phyloP scores from a whole-genome alignment of 306 rosid genomes.

The Herpetospermum pedunculosum region DNA sequence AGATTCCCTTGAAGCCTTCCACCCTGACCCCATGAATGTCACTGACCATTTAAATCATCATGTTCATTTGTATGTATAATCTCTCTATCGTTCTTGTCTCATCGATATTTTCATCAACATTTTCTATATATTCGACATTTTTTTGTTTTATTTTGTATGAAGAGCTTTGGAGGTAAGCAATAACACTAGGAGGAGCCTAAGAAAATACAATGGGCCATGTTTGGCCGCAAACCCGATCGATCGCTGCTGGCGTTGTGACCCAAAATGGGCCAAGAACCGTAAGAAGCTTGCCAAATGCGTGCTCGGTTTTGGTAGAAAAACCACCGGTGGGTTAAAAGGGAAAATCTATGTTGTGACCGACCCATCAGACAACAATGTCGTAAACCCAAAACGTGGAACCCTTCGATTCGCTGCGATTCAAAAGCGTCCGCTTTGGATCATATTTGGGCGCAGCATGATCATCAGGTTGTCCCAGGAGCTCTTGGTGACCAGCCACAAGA shows the following conservation, averaged over 20 bases:
- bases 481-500: conserved; percentile 51
- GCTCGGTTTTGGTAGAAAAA: conserved; percentile 52
- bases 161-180: conserved; percentile 27
- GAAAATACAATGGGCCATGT: conserved; percentile 21
- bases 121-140: not conserved
- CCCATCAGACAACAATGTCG: conserved; percentile 30
- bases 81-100: too few relatives aligned
- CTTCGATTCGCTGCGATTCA: conserved; percentile 40
- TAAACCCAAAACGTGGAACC: conserved; percentile 50
- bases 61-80: conserved; percentile 26
- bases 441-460: conserved; percentile 39
- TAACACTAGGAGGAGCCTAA: conserved; percentile 41
- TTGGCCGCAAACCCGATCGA: conserved; percentile 69
- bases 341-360: conserved; percentile 39
- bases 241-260: conserved; percentile 67
- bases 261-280: conserved; percentile 47
- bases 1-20: conserved; percentile 32
- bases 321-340: conserved; percentile 50
- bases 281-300: conserved; percentile 41
- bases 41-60: conserved; percentile 25
- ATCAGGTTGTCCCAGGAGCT: conserved; percentile 45
- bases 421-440: conserved; percentile 66
- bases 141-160: not conserved
- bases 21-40: conserved; percentile 34
- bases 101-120: too few relatives aligned